Percentiles rank a stretch among this genome's conserved stretches.
Conservation (phyloP, 2,329 filamentous ascomycete genomes). For the Rhinocladiella mackenziei region DNA sequence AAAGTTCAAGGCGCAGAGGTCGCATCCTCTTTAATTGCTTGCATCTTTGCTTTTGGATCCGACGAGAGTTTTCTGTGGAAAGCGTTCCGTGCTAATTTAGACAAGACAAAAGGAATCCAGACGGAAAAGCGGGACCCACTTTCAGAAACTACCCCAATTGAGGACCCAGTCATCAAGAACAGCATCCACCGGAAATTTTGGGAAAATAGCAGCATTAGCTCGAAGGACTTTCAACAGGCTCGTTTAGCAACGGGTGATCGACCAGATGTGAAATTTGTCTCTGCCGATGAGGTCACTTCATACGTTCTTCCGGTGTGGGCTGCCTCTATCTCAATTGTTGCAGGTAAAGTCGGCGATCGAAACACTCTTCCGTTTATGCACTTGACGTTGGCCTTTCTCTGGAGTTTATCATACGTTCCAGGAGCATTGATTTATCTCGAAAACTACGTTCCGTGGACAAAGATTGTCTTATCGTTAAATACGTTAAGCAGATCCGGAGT, state of each 20-base stretch:
- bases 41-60: conserved; percentile 53
- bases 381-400: conserved; percentile 52
- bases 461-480: conserved; percentile 52
- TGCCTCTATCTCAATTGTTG: conserved; percentile 43
- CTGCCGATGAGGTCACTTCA: conserved; percentile 31
- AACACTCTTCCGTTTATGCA: conserved; percentile 55
- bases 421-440: conserved; percentile 40
- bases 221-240: conserved; percentile 11
- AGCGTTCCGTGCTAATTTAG: conserved; percentile 27
- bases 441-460: conserved; percentile 48
- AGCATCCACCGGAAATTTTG: conserved; percentile 27
- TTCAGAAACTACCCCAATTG: conserved; percentile 1
- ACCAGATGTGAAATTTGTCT: conserved; percentile 25
- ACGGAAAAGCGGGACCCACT: conserved; percentile 5
- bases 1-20: conserved; percentile 54
- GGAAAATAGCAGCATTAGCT: conserved; percentile 9
- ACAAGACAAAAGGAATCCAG: conserved; percentile 13
- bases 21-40: conserved; percentile 52
- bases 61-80: conserved; percentile 35
- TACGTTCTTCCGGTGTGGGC: conserved; percentile 40
- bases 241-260: conserved; percentile 17
- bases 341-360: conserved; percentile 48
- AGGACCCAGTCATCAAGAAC: conserved; percentile 15
- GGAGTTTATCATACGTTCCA: conserved; percentile 39
- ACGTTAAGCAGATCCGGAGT: conserved; percentile 43